Conservation (phyloP, 106 monocot species). For the Iris macrosiphon region DNA sequence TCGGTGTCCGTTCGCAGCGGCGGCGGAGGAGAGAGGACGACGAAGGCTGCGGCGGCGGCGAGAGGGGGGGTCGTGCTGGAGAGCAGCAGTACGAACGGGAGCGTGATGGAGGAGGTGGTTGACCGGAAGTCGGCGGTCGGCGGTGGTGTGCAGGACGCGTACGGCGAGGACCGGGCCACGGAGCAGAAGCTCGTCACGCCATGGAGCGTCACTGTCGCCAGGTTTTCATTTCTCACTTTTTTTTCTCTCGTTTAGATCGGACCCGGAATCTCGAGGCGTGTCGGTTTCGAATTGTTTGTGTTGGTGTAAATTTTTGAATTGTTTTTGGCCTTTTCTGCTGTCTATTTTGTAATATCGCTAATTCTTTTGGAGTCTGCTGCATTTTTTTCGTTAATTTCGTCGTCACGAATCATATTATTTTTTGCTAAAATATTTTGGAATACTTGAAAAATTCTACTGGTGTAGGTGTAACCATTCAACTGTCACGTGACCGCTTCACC, state of each 20-base stretch:
- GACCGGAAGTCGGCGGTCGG: conserved; percentile 10
- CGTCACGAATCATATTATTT: too few species aligned
- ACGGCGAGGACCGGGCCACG: conserved; percentile 51
- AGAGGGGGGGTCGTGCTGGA: conserved; percentile 8
- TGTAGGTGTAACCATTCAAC: too few species aligned
- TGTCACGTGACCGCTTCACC: too few species aligned
- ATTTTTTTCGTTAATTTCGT: too few species aligned
- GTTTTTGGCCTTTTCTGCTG: too few species aligned
- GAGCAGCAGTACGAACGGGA: conserved; percentile 1
- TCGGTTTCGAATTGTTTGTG: too few species aligned
- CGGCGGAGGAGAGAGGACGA: conserved; percentile 4
- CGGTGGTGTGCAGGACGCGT: conserved; percentile 18
- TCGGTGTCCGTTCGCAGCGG: too few species aligned
- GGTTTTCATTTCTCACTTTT: conserved; percentile 14
- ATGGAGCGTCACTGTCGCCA: conserved; percentile 45
- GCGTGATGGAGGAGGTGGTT: not conserved
- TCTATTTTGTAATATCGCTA: too few species aligned
- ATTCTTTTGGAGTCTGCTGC: too few species aligned
- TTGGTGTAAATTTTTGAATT: too few species aligned
- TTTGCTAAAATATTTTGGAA: too few species aligned
- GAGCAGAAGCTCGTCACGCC: conserved; percentile 50
- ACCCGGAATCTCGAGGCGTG: not conserved
- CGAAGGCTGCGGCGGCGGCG: not conserved
- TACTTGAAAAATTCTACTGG: too few species aligned
- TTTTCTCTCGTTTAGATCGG: not conserved